phyloP scores from a whole-genome alignment of 108 stramenopile genomes.

The Discostella stelligeroides region DNA sequence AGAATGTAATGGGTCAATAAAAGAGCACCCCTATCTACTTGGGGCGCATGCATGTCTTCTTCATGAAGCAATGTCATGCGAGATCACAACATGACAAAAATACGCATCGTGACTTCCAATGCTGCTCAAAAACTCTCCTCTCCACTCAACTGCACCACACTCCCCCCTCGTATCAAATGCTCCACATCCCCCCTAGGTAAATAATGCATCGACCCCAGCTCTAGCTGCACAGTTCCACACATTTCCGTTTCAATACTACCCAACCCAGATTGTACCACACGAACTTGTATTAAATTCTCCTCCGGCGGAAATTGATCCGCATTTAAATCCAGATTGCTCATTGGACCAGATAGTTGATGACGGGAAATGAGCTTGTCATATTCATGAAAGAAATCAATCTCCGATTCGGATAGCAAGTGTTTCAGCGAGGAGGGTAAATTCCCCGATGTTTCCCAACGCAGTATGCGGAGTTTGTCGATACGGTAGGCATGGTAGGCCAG shows the following conservation, averaged over 20 bases:
- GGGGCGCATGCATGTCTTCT: no score
- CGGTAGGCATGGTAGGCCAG: slow-evolving; percentile 89
- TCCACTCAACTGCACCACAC: slow-evolving; percentile 76
- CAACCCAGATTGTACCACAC: slow-evolving; percentile 64
- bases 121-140: slow-evolving; percentile 59
- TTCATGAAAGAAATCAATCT: slow-evolving; percentile 70
- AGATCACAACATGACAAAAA: no score
- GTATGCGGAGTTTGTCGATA: slow-evolving; percentile 54
- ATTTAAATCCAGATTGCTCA: slow-evolving; percentile 55
- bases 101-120: no score
- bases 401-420: slow-evolving; percentile 54
- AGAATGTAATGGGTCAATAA: no score
- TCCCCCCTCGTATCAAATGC: slow-evolving; percentile 82
- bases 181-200: slow-evolving; percentile 89
- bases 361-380: slow-evolving; percentile 69
- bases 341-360: slow-evolving; percentile 28
- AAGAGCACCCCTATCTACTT: no score
- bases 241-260: slow-evolving; percentile 77
- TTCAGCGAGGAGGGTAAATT: slow-evolving; percentile 55
- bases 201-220: slow-evolving; percentile 81
- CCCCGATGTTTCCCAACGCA: slow-evolving; percentile 69
- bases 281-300: slow-evolving; percentile 79
- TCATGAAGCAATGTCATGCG: no score
- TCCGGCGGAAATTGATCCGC: slow-evolving; percentile 68
- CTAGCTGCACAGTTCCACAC: slow-evolving; percentile 76